Evolutionary conservation across 768 basidiomycete species (phyloP).

Genomic region (Roridomyces roridus): DNA sequence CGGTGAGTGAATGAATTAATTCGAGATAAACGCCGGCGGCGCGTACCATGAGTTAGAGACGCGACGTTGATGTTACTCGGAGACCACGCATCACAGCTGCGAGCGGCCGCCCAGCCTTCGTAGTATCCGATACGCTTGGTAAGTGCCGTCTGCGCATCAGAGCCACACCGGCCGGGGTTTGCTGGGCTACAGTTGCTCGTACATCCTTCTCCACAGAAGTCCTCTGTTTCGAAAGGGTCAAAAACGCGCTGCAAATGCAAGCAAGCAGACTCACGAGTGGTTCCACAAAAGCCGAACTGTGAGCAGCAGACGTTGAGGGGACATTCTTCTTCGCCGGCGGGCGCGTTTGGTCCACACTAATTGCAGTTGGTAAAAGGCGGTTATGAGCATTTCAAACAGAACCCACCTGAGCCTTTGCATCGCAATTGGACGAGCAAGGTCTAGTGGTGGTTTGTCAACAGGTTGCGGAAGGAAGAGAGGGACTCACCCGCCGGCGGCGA

Average conservation of each 20-base stretch:
- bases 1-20: neutral
- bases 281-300: conserved; percentile 23
- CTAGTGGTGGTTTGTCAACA: neutral
- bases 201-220: conserved; percentile 2
- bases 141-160: conserved; percentile 27
- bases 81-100: conserved; percentile 22
- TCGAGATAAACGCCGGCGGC: neutral
- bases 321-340: conserved; percentile 5
- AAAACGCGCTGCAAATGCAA: neutral
- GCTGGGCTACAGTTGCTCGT: conserved; percentile 9
- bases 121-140: conserved; percentile 33
- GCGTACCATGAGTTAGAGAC: conserved; percentile 27
- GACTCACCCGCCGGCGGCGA: conserved; percentile 4
- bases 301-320: conserved; percentile 22
- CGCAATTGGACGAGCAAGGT: conserved; percentile 21
- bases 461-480: neutral
- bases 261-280: conserved; percentile 13
- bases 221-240: neutral
- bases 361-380: neutral
- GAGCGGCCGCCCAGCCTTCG: conserved; percentile 24
- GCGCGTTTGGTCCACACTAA: conserved; percentile 13
- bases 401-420: conserved; percentile 17
- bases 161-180: conserved; percentile 11
- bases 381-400: neutral
- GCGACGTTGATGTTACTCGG: conserved; percentile 30